Evolutionary conservation across 2,329 filamentous ascomycete species (phyloP).

Genomic region (Zymoseptoria pseudotritici): DNA sequence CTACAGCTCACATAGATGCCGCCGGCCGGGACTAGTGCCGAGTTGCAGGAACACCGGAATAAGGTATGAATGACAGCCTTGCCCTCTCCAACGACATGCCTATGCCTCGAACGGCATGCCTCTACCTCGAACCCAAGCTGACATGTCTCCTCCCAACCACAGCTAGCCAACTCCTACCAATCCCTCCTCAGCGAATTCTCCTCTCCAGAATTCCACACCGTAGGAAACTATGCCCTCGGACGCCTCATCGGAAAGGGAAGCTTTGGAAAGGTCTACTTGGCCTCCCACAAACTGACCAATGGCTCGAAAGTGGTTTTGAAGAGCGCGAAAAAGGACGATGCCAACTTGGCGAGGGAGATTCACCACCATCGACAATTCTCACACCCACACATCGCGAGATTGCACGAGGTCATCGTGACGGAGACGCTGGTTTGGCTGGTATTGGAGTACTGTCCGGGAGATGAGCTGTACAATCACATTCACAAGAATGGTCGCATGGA

Average conservation of each 20-base stretch:
- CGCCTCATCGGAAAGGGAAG: conserved; percentile 93
- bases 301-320: conserved; percentile 99
- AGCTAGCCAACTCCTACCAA: conserved; percentile 97
- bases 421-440: conserved; percentile 93
- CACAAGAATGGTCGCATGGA: conserved; percentile 78
- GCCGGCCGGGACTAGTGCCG: conserved; percentile 28
- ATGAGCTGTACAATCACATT: conserved; percentile 95
- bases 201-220: conserved; percentile 79
- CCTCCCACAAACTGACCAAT: conserved; percentile 94
- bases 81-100: conserved; percentile 1
- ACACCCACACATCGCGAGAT: conserved; percentile 89
- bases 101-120: conserved; percentile 1
- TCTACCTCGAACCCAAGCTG: conserved; percentile 6
- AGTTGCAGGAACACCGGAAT: conserved; percentile 30
- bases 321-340: conserved; percentile 90
- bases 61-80: conserved; percentile 21
- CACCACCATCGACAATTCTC: conserved; percentile 97
- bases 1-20: conserved; percentile 22
- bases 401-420: conserved; percentile 98
- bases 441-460: conserved; percentile 90
- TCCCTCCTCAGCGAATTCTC: conserved; percentile 95
- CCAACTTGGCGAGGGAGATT: conserved; percentile 93
- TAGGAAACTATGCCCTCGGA: conserved; percentile 91
- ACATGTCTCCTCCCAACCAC: conserved; percentile 13
- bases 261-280: conserved; percentile 96